Evolutionary conservation across 768 basidiomycete species (phyloP), one percentile per base, ranked within the genome.

Genomic region (Termitomyces sp.): DNA sequence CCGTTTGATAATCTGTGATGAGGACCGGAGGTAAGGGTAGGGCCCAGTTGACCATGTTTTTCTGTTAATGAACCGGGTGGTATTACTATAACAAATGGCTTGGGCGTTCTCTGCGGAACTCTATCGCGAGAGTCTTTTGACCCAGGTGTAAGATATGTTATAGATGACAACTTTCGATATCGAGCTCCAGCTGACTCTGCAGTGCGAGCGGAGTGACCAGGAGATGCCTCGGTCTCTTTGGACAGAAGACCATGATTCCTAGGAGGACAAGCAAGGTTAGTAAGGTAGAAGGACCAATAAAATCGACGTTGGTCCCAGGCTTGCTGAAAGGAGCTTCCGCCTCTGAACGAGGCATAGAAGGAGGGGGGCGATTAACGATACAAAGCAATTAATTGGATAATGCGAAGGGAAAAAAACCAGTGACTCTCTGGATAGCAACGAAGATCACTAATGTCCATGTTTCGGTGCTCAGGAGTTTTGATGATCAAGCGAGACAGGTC

Each of bases 1-100:
- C 90, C 90, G 62, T 87, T 84, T 34, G 83, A 76, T 47, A 89
- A 70, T 24, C 89, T 81, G 55, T 83, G 76, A 24, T 76, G 72
- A 27, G 87, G 85, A 0, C 86, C 86, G 20, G 75, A 76, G 11
- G 82, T 80, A 22, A 87, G 66, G 0, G 84, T 83, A 55, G 83
- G 78, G 0, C 86, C 84, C 18, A 86, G 75, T 16, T 78, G 79
- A 0, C 83, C 81, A 67, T 84, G 84, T 62, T 86, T 81, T 42
- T 82, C 78, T 1, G 78, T 70, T 54, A 91, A 75, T 33, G 82
- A 76, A 13, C 75, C 57, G 30, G 90, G 86, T 39, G 90, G 90
- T 39, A 87, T 71, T 24, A 91, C 81, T 41, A 91, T 78, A 18
- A 92, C 75, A 54, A 91, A 78, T 67, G 83, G 82, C 65, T 77